Conservation (phyloP, 2,329 filamentous ascomycete genomes). For the Ceratocystis ficicola region DNA sequence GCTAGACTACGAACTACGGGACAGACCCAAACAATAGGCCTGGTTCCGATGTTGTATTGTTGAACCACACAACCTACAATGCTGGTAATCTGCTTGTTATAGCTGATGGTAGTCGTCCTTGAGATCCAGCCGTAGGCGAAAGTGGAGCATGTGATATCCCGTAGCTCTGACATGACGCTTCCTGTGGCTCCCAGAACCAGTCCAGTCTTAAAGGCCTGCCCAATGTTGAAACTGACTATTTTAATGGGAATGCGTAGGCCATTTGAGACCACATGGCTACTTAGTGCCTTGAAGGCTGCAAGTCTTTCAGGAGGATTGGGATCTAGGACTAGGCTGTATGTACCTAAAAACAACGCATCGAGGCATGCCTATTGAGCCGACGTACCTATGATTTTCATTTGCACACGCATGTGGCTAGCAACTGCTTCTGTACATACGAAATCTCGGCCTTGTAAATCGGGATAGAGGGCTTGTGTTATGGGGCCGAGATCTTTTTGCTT, state of each 20-base stretch:
- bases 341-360: neutral
- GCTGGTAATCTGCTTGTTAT: slow-evolving; percentile 9
- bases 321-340: neutral
- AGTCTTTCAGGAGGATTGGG: neutral
- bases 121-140: slow-evolving; percentile 10
- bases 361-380: slow-evolving; percentile 7
- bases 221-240: neutral
- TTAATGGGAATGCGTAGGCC: slow-evolving; percentile 8
- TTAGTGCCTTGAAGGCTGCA: slow-evolving; percentile 5
- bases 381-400: slow-evolving; percentile 15
- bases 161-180: slow-evolving; percentile 3
- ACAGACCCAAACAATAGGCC: slow-evolving; percentile 11
- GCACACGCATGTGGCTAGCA: slow-evolving; percentile 8
- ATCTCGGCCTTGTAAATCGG: neutral
- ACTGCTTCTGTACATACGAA: slow-evolving; percentile 6
- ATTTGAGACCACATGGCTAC: neutral
- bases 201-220: neutral
- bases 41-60: neutral
- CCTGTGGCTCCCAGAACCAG: neutral
- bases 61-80: slow-evolving; percentile 12
- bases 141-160: slow-evolving; percentile 10
- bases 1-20: slow-evolving; percentile 11
- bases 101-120: slow-evolving; percentile 7
- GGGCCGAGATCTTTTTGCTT: neutral
- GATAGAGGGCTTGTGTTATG: slow-evolving; percentile 8